phyloP scores from a whole-genome alignment of 2,329 filamentous ascomycete genomes.

The Monosporascus sp. region DNA sequence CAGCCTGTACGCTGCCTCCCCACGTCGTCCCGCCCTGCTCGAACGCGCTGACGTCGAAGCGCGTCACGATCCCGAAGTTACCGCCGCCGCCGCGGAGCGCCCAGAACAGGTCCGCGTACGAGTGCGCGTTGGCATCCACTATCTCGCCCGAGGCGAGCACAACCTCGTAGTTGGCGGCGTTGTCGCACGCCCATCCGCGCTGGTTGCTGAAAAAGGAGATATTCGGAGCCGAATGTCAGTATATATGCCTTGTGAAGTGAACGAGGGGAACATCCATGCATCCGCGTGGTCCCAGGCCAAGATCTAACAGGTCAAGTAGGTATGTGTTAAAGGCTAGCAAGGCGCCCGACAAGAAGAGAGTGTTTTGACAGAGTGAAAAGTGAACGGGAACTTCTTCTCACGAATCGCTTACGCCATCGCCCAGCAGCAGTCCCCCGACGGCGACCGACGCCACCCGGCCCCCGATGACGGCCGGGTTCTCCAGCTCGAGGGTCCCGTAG shows the following conservation, averaged over 20 bases:
- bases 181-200: slow-evolving; percentile 29
- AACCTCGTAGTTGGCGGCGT: slow-evolving; percentile 30
- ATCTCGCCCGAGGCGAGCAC: slow-evolving; percentile 17
- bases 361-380: neutral
- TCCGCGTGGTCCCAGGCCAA: no score
- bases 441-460: slow-evolving; percentile 33
- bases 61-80: slow-evolving; percentile 13
- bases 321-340: neutral
- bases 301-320: neutral
- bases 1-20: slow-evolving; percentile 11
- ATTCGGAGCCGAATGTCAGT: neutral
- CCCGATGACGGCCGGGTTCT: slow-evolving; percentile 31
- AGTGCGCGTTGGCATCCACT: slow-evolving; percentile 10
- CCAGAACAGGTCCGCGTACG: slow-evolving; percentile 34
- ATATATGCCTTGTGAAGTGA: no score
- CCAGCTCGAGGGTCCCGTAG: slow-evolving; percentile 27
- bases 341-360: no score
- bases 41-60: slow-evolving; percentile 7
- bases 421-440: slow-evolving; percentile 33
- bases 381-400: no score
- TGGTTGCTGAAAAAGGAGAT: slow-evolving; percentile 26
- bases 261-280: no score
- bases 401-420: slow-evolving; percentile 10
- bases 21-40: slow-evolving; percentile 8
- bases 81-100: slow-evolving; percentile 14